Evolutionary conservation across 2,329 filamentous ascomycete genomes (phyloP), one percentile per base, ranked within the genome.

Genomic region (Colletotrichum sp.): DNA sequence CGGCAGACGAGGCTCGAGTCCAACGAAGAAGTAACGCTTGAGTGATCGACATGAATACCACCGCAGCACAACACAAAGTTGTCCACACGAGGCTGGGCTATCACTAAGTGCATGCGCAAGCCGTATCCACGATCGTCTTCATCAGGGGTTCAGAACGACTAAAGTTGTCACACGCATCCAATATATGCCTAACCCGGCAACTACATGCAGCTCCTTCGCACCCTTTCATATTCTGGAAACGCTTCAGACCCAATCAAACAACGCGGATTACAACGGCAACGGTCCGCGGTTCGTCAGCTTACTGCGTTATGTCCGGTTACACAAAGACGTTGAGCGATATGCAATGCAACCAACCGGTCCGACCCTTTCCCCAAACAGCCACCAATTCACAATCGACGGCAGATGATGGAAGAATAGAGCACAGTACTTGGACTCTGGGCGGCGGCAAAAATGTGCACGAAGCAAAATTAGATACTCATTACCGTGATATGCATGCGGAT

Each of bases 111-210:
- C 43, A 48, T 48, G 43, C 43, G n/a, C n/a, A 48, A 48, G 43
- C 43, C 0, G 0, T 21, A 48, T 48, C 0, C 10, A 48, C n/a
- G 2, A 6, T 48, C 6, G n/a, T 4, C 2, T 21, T 48, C n/a
- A 2, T 21, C 43, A 48, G 43, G 43, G 43, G 43, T 21, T 21
- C 2, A 13, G 43, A 48, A 18, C 43, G 43, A 48, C 43, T 48
- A 48, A 21, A 48, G 43, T 48, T 21, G n/a, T 48, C 43, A 13
- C 43, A 48, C 43, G 43, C 43, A 48, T 48, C 43, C 43, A 48
- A 48, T 48, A 48, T 21, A 21, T 48, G 43, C 43, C n/a, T 2
- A 48, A 48, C 43, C 43, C 10, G 3, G n/a, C n/a, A 12, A 21
- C 43, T 21, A 21, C 43, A 21, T 21, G 43, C 43, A 48, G 43